Conservation (phyloP, 1,284 basidiomycete species). For the Cerioporus squamosus region DNA sequence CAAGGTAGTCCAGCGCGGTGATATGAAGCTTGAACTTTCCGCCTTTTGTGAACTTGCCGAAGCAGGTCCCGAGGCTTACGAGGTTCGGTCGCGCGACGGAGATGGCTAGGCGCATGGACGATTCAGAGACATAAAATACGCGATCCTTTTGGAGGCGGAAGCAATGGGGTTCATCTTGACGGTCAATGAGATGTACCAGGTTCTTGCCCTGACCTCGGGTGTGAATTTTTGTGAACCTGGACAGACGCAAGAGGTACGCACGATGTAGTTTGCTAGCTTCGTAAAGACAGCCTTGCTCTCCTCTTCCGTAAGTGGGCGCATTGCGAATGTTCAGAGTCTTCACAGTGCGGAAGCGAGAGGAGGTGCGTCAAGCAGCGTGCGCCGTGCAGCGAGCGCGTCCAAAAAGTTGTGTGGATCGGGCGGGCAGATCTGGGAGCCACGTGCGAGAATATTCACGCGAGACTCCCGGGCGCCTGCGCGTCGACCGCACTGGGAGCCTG, state of each 20-base stretch:
- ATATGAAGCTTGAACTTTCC: slow-evolving; percentile 99
- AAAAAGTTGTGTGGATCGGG: neutral
- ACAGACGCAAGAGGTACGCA: slow-evolving; percentile 39
- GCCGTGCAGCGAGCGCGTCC: neutral
- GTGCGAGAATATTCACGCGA: slow-evolving; percentile 6
- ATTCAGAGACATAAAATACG: slow-evolving; percentile 94
- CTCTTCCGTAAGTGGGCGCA: slow-evolving; percentile 87
- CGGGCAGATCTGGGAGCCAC: slow-evolving; percentile 18
- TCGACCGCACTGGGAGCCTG: too few species aligned
- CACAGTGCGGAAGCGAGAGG: neutral
- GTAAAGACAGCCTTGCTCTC: slow-evolving; percentile 88
- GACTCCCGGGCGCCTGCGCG: neutral
- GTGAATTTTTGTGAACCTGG: neutral
- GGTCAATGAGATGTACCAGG: slow-evolving; percentile 87
- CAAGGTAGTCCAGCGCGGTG: slow-evolving; percentile 91
- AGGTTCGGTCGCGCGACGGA: slow-evolving; percentile 94
- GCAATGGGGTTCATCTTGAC: slow-evolving; percentile 86
- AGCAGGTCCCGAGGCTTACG: slow-evolving; percentile 93
- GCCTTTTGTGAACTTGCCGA: slow-evolving; percentile 97
- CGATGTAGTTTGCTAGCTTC: slow-evolving; percentile 92
- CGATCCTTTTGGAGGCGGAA: slow-evolving; percentile 91
- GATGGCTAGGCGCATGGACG: slow-evolving; percentile 91
- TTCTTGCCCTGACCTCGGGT: slow-evolving; percentile 72
- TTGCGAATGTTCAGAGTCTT: slow-evolving; percentile 31
- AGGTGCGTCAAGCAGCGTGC: neutral